phyloP scores from a whole-genome alignment of 352 stramenopile species.

The Phytophthora pini region DNA sequence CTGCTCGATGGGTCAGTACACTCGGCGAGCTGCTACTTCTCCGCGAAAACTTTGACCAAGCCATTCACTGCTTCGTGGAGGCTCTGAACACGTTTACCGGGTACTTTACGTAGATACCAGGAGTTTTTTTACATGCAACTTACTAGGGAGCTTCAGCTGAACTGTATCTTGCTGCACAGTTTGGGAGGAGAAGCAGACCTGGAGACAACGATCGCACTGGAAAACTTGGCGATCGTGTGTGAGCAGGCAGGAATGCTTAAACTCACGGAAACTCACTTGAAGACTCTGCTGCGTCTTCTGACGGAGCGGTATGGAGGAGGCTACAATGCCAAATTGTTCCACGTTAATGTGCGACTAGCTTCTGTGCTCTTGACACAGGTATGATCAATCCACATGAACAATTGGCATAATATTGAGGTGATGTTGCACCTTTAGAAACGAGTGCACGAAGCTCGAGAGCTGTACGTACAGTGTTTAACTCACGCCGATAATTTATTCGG shows the following conservation, averaged over 20 bases:
- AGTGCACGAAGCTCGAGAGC: slow-evolving; percentile 37
- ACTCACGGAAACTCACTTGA: slow-evolving; percentile 38
- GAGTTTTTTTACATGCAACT: too few species aligned
- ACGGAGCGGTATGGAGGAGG: slow-evolving; percentile 47
- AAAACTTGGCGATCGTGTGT: slow-evolving; percentile 59
- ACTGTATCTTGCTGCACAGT: slow-evolving; percentile 11
- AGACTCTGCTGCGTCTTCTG: slow-evolving; percentile 21
- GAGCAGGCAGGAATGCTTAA: slow-evolving; percentile 11
- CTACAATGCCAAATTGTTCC: slow-evolving; percentile 58
- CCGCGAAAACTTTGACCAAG: slow-evolving; percentile 34
- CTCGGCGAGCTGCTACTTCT: slow-evolving; percentile 48
- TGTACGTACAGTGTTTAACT: slow-evolving; percentile 46
- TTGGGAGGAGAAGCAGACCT: slow-evolving; percentile 44
- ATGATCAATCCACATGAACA: not conserved
- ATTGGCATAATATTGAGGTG: not conserved
- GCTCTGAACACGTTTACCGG: slow-evolving; percentile 34
- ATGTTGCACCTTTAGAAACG: slow-evolving; percentile 39
- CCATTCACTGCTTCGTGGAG: slow-evolving; percentile 44
- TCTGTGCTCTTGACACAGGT: slow-evolving; percentile 54
- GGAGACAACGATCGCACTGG: slow-evolving; percentile 40
- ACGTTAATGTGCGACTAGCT: slow-evolving; percentile 44
- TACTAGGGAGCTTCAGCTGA: not conserved
- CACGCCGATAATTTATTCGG: slow-evolving; percentile 39
- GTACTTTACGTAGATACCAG: slow-evolving; percentile 15
- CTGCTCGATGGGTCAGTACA: slow-evolving; percentile 55